Evolutionary conservation across 2,329 filamentous ascomycete species (phyloP).

Genomic region (Tolypocladium tropicale): DNA sequence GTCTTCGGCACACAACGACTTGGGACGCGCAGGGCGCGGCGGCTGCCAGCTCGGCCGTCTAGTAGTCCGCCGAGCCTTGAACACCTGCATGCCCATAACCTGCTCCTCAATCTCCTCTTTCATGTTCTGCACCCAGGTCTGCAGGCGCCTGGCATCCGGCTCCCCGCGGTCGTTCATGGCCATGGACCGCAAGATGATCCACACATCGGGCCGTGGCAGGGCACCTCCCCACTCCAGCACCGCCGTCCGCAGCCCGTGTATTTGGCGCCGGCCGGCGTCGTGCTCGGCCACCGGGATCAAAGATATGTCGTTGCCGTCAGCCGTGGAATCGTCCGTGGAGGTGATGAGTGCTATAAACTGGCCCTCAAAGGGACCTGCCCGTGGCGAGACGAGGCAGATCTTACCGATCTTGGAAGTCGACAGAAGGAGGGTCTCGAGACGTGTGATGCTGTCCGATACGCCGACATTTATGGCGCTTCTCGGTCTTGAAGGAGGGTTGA

Average conservation of each 20-base stretch:
- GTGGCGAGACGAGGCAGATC: slow-evolving; percentile 33
- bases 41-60: not conserved
- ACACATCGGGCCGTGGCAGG: slow-evolving; percentile 30
- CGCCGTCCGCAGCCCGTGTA: slow-evolving; percentile 30
- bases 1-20: not conserved
- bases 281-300: slow-evolving; percentile 21
- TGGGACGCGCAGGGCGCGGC: not conserved
- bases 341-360: slow-evolving; percentile 37
- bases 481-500: not conserved
- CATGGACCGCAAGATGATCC: slow-evolving; percentile 37
- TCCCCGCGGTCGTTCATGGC: slow-evolving; percentile 28
- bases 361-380: slow-evolving; percentile 39
- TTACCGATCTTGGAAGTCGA: slow-evolving; percentile 28
- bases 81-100: slow-evolving; percentile 33
- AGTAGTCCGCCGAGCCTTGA: slow-evolving; percentile 8
- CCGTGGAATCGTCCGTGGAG: slow-evolving; percentile 13
- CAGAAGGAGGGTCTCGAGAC: slow-evolving; percentile 27
- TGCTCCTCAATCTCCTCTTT: slow-evolving; percentile 34
- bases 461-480: not conserved
- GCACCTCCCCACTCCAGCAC: slow-evolving; percentile 23
- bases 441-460: not conserved
- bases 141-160: slow-evolving; percentile 32
- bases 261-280: slow-evolving; percentile 28
- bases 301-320: slow-evolving; percentile 17
- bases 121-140: slow-evolving; percentile 44